Conservation (phyloP, 2,329 filamentous ascomycete species). For the Botrytis deweyae region DNA sequence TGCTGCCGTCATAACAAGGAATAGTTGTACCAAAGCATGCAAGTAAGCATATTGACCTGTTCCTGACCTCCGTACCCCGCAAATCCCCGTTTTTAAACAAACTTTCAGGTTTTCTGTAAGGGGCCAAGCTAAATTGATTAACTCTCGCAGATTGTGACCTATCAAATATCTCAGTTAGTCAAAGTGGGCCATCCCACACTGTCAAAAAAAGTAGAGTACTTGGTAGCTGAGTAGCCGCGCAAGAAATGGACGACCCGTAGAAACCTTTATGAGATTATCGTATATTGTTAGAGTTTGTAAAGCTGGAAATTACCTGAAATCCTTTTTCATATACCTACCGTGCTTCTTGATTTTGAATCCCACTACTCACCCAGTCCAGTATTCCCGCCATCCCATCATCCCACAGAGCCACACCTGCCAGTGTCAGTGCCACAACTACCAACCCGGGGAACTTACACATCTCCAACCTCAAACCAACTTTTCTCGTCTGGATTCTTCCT, state of each 20-base stretch:
- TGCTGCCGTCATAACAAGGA: slow-evolving; percentile 9
- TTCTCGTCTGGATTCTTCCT: neutral
- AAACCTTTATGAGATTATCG: neutral
- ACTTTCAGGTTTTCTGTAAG: slow-evolving; percentile 9
- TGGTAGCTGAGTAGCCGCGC: neutral
- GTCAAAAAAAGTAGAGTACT: neutral
- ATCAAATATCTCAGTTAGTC: neutral
- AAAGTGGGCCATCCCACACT: neutral
- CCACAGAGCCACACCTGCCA: neutral
- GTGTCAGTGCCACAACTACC: neutral
- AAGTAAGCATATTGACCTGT: neutral
- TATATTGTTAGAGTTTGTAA: neutral
- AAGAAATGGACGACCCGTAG: neutral
- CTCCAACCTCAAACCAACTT: neutral
- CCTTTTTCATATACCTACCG: neutral
- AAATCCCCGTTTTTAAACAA: neutral
- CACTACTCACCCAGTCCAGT: neutral
- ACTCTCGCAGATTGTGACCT: neutral
- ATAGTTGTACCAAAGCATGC: slow-evolving; percentile 1
- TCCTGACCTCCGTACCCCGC: slow-evolving; percentile 9
- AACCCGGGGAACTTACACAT: neutral
- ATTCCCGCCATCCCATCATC: too few species aligned
- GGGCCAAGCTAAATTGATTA: slow-evolving; percentile 17
- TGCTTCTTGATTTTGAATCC: neutral
- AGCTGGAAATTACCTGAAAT: neutral